phyloP scores from a whole-genome alignment of 805 yeast species.

The Spathaspora hagerdaliae region DNA sequence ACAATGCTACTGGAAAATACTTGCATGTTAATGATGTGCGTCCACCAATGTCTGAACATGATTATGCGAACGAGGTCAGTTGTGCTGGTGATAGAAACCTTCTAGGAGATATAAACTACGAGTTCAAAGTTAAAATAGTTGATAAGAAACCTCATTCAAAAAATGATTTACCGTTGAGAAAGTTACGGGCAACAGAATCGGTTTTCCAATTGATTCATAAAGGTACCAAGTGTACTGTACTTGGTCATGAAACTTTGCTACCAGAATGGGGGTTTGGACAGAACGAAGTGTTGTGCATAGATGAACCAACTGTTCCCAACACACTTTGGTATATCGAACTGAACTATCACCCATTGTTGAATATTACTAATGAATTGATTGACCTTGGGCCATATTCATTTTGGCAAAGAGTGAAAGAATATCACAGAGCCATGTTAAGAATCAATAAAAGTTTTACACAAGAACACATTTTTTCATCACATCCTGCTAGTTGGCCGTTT shows the following conservation, averaged over 20 bases:
- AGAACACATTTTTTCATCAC: conserved; percentile 47
- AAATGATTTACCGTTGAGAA: conserved; percentile 30
- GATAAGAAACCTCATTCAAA: conserved; percentile 28
- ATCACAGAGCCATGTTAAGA: conserved; percentile 54
- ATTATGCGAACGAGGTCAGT: conserved; percentile 80
- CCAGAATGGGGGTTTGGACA: conserved; percentile 87
- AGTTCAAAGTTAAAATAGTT: conserved; percentile 58
- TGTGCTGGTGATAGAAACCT: conserved; percentile 62
- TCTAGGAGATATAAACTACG: conserved; percentile 64
- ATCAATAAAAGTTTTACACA: conserved; percentile 44
- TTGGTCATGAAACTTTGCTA: conserved; percentile 68
- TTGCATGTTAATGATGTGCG: conserved; percentile 67
- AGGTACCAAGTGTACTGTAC: conserved; percentile 63
- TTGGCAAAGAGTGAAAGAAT: conserved; percentile 49
- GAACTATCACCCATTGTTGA: conserved; percentile 51
- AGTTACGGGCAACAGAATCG: conserved; percentile 55
- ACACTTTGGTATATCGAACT: conserved; percentile 74
- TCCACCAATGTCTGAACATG: conserved; percentile 90
- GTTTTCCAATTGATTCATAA: conserved; percentile 66
- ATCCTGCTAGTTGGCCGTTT: conserved; percentile 65
- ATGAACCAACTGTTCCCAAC: conserved; percentile 62
- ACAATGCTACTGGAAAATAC: conserved; percentile 61
- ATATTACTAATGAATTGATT: conserved; percentile 17
- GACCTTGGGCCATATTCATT: conserved; percentile 30
- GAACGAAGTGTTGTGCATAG: conserved; percentile 85